Base-by-base conservation (phyloP, 257 asterid species). In the Plectranthus barbatus region DNA sequence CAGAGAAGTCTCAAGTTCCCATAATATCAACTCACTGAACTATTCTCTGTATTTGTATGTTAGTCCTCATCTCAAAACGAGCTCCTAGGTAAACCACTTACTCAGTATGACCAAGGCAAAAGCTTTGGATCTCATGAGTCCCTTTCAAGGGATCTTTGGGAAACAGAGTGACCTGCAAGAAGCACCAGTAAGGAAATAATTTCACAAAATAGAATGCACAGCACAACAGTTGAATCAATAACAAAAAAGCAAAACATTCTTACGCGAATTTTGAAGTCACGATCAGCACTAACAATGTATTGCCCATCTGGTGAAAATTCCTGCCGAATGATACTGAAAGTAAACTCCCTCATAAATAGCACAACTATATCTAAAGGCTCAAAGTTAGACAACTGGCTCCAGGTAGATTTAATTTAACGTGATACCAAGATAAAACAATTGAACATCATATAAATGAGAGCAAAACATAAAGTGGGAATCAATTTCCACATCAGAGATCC, bases 201-300 rank as follows among this genome's bases (percentile, higher is more conserved):
- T 19, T 34, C 8, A 20, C 31, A 62, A 52, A 69, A 47, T 12
- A 23, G 49, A 23, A 56, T 19, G 31, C 55, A 69, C 5, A 24
- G 31, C 9, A 50, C 9, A 44, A 69, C 45, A 24, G 65, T 56
- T 40, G 46, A 64, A 14, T 33, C 14, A 17, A 23, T 13, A 39
- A 50, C 34, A 21, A 55, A 60, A n/a, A 39, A 51, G 41, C 11
- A 70, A 50, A 61, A 34, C 72, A 10, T 45, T 52, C 36, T 75
- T 85, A 93, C 99, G 51, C 99, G 95, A 68, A 87, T 93, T 83
- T 93, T 93, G 76, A 81, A 90, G 84, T 93, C 99, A 42, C 99
- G 87, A 47, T 93, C 97, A 14, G 97, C 91, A 71, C 92, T 87
- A 55, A 90, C 58, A 44, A 93, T 87, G 73, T 76, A 84, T 17